Evolutionary conservation across 495 filamentous ascomycete genomes (phyloP), one percentile per base, ranked within the genome.

Genomic region (Aspergillus taichungensis): DNA sequence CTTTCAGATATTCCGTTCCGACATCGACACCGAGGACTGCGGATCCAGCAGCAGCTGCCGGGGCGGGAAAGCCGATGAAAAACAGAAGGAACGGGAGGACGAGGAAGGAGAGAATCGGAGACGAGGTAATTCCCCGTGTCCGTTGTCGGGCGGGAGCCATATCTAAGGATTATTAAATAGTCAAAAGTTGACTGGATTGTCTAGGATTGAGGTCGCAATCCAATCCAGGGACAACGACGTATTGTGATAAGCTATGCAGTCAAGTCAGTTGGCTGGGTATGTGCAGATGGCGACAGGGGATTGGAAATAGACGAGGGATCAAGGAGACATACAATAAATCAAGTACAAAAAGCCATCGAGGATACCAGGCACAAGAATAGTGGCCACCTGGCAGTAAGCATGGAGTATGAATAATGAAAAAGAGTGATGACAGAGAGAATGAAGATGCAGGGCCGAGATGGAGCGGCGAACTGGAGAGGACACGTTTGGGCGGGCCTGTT

Each of bases 1-100:
- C 91, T 75, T 97, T 99, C 61, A 99, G 83, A 67, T 95, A 96
- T 67, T 94, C 88, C 37, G 94, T 96, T 41, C 92, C 92, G 9
- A 99, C 74, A 68, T 99, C 92, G 51, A 99, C 75, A 32, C 92
- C 92, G 13, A 99, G 71, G 37, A 99, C 89, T 35, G 84, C 84
- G 33, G 84, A 77, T 29, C 74, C 72, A 40, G 73, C 75, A 47
- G 78, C 76, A 10, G 79, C 74, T 30, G 78, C 80, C 57, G 75
- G 71, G 37, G 72, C 66, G n/a, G 73, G 64, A 45, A 84, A 75
- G 38, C 78, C 65, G 46, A 80, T 59, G 36, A 83, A 58, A 46
- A 81, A 72, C 13, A 75, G 54, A 14, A 82, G 59, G 45, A 78
- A 67, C 3, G 66, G 66, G 6, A 71, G 48, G 36, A 70, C 39